Conservation (phyloP, 352 stramenopile species). For the Pilasporangium apinafurcum region DNA sequence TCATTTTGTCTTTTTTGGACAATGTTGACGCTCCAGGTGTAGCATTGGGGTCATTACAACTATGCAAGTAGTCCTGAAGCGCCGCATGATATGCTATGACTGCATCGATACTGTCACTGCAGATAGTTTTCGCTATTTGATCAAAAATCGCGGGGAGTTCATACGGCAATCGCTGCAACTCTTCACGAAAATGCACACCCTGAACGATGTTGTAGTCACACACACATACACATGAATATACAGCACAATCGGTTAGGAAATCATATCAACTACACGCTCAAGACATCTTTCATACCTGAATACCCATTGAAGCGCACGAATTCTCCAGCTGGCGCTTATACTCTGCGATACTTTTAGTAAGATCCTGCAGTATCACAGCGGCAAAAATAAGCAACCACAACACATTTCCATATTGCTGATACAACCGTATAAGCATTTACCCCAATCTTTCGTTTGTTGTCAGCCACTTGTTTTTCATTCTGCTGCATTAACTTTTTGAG, state of each 20-base stretch:
- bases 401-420: neutral
- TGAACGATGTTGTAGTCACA: too few relatives aligned
- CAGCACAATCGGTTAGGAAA: neutral
- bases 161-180: slow-evolving; percentile 46
- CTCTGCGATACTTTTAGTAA: slow-evolving; percentile 63
- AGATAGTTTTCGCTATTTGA: slow-evolving; percentile 32
- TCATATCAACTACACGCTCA: neutral
- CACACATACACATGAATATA: neutral
- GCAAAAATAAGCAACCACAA: neutral
- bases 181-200: slow-evolving; percentile 54
- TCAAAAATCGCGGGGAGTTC: slow-evolving; percentile 54
- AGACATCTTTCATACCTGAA: slow-evolving; percentile 22
- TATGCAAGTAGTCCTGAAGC: slow-evolving; percentile 60
- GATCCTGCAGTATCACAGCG: slow-evolving; percentile 23
- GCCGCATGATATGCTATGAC: slow-evolving; percentile 57
- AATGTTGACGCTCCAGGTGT: slow-evolving; percentile 7
- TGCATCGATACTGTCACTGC: slow-evolving; percentile 22
- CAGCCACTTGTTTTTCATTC: slow-evolving; percentile 73
- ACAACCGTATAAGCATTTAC: slow-evolving; percentile 15
- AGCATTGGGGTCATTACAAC: slow-evolving; percentile 34
- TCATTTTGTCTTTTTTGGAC: slow-evolving; percentile 45
- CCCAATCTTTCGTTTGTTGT: slow-evolving; percentile 75
- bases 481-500: slow-evolving; percentile 72
- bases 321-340: slow-evolving; percentile 63
- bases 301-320: slow-evolving; percentile 54